These are phyloP conservation scores for Austroboletus eburneus DNA, from an alignment of 768 basidiomycete species.

Conservation along the genomic window DNA sequence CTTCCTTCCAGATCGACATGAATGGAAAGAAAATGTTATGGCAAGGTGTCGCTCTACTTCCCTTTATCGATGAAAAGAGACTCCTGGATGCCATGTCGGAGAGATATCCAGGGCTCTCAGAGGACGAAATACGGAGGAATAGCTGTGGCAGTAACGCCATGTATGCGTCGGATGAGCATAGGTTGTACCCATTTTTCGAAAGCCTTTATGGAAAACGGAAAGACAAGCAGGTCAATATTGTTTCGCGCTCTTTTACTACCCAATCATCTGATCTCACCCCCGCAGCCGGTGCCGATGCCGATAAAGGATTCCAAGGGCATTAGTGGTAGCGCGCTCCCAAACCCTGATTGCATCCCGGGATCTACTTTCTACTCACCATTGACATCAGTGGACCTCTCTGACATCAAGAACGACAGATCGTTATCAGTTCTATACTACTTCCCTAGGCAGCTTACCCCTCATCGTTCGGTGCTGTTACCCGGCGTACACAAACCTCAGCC, in stretches of 20 bases:
- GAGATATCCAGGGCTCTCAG: constrained; percentile 60
- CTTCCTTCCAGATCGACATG: constrained; percentile 95
- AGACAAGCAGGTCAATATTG: constrained; percentile 56
- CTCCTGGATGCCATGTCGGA: constrained; percentile 79
- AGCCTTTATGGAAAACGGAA: constrained; percentile 88
- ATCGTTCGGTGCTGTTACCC: constrained; percentile 78
- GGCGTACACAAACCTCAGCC: constrained; percentile 59
- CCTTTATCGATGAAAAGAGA: constrained; percentile 88
- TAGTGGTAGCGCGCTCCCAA: constrained; percentile 73
- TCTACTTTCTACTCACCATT: constrained; percentile 85
- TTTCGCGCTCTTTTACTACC: constrained; percentile 2
- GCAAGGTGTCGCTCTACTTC: constrained; percentile 96
- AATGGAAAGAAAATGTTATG: constrained; percentile 99
- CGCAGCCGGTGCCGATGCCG: constrained; percentile 73
- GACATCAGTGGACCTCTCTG: constrained; percentile 52
- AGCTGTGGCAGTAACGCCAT: constrained; percentile 79
- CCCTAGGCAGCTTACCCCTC: constrained; percentile 82
- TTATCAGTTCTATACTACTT: constrained; percentile 86
- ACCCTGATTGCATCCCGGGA: constrained; percentile 87
- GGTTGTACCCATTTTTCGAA: constrained; percentile 84
- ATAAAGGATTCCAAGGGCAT: constrained; percentile 69
- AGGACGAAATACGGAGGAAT: constrained; percentile 83
- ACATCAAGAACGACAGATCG: constrained; percentile 84
- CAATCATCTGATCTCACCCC: constrained; percentile 12
- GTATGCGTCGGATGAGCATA: constrained; percentile 80